Base-by-base conservation (phyloP, 805 yeast genomes). In the Candida easanensis region DNA sequence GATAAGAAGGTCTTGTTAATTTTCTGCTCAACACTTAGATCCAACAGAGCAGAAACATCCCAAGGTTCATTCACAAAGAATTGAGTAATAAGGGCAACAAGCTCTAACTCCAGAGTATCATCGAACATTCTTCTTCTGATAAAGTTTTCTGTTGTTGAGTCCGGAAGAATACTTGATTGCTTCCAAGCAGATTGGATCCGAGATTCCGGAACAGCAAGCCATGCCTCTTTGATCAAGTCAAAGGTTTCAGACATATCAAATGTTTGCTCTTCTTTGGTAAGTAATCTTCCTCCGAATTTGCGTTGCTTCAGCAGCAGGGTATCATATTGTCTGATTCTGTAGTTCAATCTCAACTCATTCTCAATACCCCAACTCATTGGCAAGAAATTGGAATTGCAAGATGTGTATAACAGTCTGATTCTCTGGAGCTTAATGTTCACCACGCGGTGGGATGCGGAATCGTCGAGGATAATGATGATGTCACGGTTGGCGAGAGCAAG, bases 301-400 rank as follows among this genome's bases (percentile, higher is more conserved):
- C 30, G 46, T 21, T 62, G 61, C 17, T 49, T 58, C 36, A 61
- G 50, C 2, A 67, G 54, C 26, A 70, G 51, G 1, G 64, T 63
- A 31, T 63, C 62, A 48, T 79, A 81, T 49, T 81, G 86, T 46
- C 75, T 79, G 6, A 76, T 64, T 43, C 87, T 69, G 51, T 75
- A 81, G 36, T 76, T 62, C 13, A 79, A 68, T 53, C 78, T 79
- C 55, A 81, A 77, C 52, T 81, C 86, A 45, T 77, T 79, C 32
- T 76, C 68, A 4, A 80, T 76, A 3, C 87, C 87, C 72, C 80
- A 79, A 46, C 71, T 76, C 69, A 79, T 78, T 7, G 86, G 86
- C 26, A 79, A 58, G 53, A 76, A 79, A 11, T 67, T 62, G 9
- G 69, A 60, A 28, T 55, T 60, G 22, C 70, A 58, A 0, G 71